Percentiles rank a stretch among this genome's conserved stretches.
These are phyloP conservation scores for Pugionium dolabratum DNA, from an alignment of 345 rosid species.

Conservation along the genomic window DNA sequence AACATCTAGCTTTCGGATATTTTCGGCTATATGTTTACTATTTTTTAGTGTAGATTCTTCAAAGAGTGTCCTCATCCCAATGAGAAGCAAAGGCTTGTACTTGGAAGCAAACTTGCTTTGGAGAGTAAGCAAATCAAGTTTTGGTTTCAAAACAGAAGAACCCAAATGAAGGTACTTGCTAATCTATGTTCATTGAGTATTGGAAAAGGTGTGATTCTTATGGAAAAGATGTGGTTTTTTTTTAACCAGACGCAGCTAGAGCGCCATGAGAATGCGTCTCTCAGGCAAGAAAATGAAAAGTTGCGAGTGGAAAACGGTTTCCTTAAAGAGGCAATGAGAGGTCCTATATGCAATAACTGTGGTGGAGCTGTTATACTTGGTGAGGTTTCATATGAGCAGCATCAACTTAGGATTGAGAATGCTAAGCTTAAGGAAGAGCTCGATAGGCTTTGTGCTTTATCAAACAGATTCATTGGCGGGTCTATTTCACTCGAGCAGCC, in stretches of 20 bases:
- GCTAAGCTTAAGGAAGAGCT: slow-evolving; percentile 65
- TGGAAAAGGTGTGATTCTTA: slow-evolving; percentile 1
- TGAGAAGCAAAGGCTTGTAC: slow-evolving; percentile 63
- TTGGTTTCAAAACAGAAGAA: slow-evolving; percentile 82
- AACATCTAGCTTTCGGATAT: background rate
- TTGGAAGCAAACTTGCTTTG: slow-evolving; percentile 56
- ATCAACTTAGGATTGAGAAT: slow-evolving; percentile 63
- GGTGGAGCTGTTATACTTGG: slow-evolving; percentile 57
- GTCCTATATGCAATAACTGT: slow-evolving; percentile 62
- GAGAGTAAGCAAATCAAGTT: slow-evolving; percentile 67
- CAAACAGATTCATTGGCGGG: slow-evolving; percentile 62
- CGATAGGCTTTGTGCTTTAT: slow-evolving; percentile 45
- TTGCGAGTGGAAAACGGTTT: slow-evolving; percentile 63
- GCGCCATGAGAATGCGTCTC: slow-evolving; percentile 62
- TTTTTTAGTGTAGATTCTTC: slow-evolving; percentile 47
- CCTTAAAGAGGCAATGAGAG: slow-evolving; percentile 50
- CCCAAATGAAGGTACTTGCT: slow-evolving; percentile 68
- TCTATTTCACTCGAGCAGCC: slow-evolving; percentile 43
- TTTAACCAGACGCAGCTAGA: slow-evolving; percentile 66
- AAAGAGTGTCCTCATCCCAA: slow-evolving; percentile 74
- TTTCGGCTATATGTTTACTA: background rate
- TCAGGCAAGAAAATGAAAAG: slow-evolving; percentile 64
- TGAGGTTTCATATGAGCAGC: slow-evolving; percentile 49
- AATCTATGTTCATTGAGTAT: too few species aligned
- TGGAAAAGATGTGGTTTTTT: background rate